Conservation (phyloP, 192 early-diverging fungal genomes). For the Backusella mclennaniae region DNA sequence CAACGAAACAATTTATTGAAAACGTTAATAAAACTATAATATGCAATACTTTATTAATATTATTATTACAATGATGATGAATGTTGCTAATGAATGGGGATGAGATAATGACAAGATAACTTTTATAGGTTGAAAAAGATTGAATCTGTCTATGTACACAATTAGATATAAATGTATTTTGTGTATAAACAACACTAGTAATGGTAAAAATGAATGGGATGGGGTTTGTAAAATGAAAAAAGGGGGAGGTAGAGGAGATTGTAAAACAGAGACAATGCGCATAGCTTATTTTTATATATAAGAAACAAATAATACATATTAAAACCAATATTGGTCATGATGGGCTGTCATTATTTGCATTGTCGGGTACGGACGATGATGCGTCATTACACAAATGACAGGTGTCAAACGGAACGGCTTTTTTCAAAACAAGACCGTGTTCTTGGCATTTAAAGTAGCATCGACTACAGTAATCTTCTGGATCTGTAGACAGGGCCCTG, state of each 20-base stretch:
- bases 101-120: neutral
- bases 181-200: neutral
- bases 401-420: neutral
- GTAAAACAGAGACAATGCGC: neutral
- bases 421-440: neutral
- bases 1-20: neutral
- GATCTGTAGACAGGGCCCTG: neutral
- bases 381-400: neutral
- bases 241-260: neutral
- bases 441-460: neutral
- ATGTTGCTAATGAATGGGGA: neutral
- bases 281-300: neutral
- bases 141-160: neutral
- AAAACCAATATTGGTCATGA: neutral
- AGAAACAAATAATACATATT: neutral
- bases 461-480: neutral
- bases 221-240: neutral
- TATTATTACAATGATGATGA: neutral
- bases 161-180: neutral
- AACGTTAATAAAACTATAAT: neutral
- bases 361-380: neutral
- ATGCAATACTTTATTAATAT: neutral
- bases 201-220: neutral
- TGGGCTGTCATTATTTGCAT: neutral
- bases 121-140: neutral